phyloP scores from a whole-genome alignment of 2,329 filamentous ascomycete species.

The Colletotrichum eremochloae region DNA sequence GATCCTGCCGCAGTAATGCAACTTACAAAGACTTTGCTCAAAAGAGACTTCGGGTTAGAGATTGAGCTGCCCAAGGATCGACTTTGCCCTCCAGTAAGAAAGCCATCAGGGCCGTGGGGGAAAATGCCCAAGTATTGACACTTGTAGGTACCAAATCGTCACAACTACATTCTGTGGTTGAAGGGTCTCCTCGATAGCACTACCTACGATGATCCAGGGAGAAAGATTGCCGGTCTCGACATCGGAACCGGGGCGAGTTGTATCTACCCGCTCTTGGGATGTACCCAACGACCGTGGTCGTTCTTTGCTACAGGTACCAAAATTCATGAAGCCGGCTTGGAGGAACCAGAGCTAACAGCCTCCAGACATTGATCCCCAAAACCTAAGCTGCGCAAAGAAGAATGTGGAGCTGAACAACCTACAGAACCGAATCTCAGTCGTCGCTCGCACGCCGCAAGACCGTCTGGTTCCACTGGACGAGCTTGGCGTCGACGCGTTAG shows the following conservation, averaged over 20 bases:
- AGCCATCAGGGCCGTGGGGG: neutral
- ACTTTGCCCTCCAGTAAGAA: constrained; percentile 83
- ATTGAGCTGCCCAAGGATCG: constrained; percentile 82
- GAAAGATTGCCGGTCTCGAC: constrained; percentile 79
- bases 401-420: constrained; percentile 79
- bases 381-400: constrained; percentile 71
- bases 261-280: constrained; percentile 90
- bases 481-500: constrained; percentile 65
- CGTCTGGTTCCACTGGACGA: constrained; percentile 74
- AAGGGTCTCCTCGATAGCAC: constrained; percentile 84
- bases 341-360: neutral
- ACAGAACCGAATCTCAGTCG: constrained; percentile 72
- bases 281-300: constrained; percentile 77
- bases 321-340: too few species aligned
- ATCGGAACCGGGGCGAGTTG: constrained; percentile 92
- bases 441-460: constrained; percentile 65
- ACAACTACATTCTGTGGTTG: constrained; percentile 93
- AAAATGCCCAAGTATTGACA: constrained; percentile 7
- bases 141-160: constrained; percentile 71
- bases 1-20: constrained; percentile 83
- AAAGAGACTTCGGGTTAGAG: constrained; percentile 78
- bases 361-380: constrained; percentile 81
- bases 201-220: constrained; percentile 60
- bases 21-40: constrained; percentile 83
- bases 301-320: constrained; percentile 73